Percentiles rank a stretch among this genome's conserved stretches.
Evolutionary conservation across 1,284 basidiomycete genomes (phyloP).

Genomic region (Naganishia cerealis): DNA sequence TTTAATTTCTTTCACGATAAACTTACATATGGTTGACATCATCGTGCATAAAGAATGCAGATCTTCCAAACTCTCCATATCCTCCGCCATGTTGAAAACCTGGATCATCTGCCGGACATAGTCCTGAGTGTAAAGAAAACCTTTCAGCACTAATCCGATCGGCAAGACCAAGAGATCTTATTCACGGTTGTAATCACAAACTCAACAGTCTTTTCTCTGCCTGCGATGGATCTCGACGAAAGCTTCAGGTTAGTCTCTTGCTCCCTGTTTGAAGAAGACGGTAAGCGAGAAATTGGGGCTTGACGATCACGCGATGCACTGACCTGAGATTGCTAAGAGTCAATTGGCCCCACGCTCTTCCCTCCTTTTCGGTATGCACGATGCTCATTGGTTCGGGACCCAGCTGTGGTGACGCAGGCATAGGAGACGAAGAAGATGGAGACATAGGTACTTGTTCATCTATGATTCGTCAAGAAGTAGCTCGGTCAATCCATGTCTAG

Average conservation of each 20-base stretch:
- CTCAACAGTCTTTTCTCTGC: constrained; percentile 35
- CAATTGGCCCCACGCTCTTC: constrained; percentile 18
- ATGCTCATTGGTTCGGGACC: constrained; percentile 11
- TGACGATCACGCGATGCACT: neutral
- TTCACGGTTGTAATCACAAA: constrained; percentile 31
- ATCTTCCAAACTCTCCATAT: constrained; percentile 82
- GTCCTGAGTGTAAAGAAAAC: constrained; percentile 59
- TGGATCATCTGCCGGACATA: constrained; percentile 84
- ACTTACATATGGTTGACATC: constrained; percentile 91
- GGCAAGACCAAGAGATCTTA: neutral
- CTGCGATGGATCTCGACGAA: constrained; percentile 25
- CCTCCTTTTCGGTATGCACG: constrained; percentile 24
- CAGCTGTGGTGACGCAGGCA: constrained; percentile 43
- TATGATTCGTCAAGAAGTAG: constrained; percentile 9
- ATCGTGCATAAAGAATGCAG: constrained; percentile 86
- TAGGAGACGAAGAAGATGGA: constrained; percentile 48
- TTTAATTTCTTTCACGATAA: neutral
- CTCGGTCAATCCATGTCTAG: neutral
- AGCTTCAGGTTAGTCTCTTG: constrained; percentile 30
- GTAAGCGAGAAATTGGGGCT: neutral
- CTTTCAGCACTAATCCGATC: constrained; percentile 16
- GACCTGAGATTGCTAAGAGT: constrained; percentile 29
- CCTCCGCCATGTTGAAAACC: constrained; percentile 84
- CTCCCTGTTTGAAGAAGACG: constrained; percentile 1
- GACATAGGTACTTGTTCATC: constrained; percentile 40